phyloP scores from a whole-genome alignment of 116 monocot species.

The Cymodocea nodosa region DNA sequence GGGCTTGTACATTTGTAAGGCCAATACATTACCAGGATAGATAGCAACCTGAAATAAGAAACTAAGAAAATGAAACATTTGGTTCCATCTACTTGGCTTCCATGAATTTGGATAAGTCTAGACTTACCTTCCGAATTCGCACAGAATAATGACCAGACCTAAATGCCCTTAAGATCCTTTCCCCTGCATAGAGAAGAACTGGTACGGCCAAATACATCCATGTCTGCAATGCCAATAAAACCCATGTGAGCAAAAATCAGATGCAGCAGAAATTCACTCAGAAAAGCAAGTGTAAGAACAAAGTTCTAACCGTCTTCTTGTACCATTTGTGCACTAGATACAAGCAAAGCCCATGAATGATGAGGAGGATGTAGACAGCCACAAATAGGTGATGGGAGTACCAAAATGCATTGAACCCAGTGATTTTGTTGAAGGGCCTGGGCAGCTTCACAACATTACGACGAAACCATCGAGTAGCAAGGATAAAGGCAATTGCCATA shows the following conservation, averaged over 20 bases:
- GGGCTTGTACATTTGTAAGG: conserved; percentile 85
- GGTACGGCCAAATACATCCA: conserved; percentile 85
- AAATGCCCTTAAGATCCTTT: conserved; percentile 54
- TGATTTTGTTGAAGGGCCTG: conserved; percentile 46
- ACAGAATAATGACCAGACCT: conserved; percentile 68
- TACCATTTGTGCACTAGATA: conserved; percentile 58
- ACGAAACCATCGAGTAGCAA: conserved; percentile 81
- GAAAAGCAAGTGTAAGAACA: neutral
- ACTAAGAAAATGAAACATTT: neutral
- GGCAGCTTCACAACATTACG: conserved; percentile 61
- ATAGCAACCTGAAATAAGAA: conserved; percentile 56
- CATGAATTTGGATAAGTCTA: neutral
- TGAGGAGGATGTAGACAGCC: conserved; percentile 59
- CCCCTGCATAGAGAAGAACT: conserved; percentile 56
- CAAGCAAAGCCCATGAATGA: conserved; percentile 56
- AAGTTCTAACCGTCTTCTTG: conserved; percentile 46
- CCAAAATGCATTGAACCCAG: conserved; percentile 93
- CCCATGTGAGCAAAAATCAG: neutral
- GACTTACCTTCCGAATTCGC: conserved; percentile 61
- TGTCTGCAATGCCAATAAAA: conserved; percentile 30
- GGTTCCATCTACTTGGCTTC: neutral
- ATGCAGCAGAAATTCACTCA: neutral
- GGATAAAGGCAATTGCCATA: conserved; percentile 66
- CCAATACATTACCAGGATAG: conserved; percentile 87
- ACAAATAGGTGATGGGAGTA: conserved; percentile 84